These are phyloP conservation scores for Hypomyces perniciosus DNA, from an alignment of 2,329 filamentous ascomycete species.

Conservation along the genomic window DNA sequence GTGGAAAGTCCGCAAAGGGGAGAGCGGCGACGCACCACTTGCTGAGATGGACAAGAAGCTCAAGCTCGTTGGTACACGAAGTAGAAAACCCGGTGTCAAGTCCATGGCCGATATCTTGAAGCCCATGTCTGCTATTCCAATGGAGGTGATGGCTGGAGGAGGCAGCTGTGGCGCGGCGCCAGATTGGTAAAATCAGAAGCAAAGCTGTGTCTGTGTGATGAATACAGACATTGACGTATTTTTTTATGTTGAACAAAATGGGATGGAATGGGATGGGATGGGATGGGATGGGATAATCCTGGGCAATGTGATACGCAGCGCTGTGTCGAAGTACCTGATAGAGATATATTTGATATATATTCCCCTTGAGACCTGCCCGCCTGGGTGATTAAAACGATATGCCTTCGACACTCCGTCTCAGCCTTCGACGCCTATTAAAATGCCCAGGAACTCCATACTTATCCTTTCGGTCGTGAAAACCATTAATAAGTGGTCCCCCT, in stretches of 20 bases:
- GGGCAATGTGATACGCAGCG: not conserved
- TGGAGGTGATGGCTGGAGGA: not conserved
- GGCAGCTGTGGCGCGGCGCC: not conserved
- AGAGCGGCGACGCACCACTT: slow-evolving; percentile 31
- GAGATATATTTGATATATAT: not conserved
- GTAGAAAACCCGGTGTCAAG: not conserved
- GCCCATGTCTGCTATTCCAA: not conserved
- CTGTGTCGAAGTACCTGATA: not conserved
- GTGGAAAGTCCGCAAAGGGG: slow-evolving; percentile 72
- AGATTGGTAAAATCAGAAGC: not conserved
- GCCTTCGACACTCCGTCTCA: not conserved
- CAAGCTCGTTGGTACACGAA: not conserved
- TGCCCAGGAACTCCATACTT: not conserved
- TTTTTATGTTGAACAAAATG: not conserved
- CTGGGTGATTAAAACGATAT: not conserved
- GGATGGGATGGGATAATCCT: no score
- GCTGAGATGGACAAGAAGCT: not conserved
- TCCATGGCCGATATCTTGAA: not conserved
- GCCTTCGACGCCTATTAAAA: not conserved
- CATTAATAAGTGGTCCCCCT: not conserved
- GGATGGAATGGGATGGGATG: no score
- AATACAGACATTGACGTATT: not conserved
- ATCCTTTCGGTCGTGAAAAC: slow-evolving; percentile 4
- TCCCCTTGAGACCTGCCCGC: not conserved
- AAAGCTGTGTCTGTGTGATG: not conserved